These are phyloP conservation scores for Benincasa hispida DNA, from an alignment of 306 rosid genomes.

Conservation along the genomic window DNA sequence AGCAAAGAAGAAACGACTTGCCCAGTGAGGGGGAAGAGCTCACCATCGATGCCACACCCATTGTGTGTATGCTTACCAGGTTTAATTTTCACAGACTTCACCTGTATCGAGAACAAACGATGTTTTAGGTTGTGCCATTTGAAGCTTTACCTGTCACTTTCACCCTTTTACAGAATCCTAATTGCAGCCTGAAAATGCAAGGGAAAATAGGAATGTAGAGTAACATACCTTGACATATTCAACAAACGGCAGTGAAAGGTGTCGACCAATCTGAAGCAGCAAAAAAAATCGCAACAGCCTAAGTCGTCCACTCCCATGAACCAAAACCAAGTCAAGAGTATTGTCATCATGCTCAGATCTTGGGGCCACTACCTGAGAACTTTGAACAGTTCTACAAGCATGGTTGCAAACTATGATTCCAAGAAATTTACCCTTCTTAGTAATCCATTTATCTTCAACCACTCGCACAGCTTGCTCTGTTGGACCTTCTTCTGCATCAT, in stretches of 20 bases:
- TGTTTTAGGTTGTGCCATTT: not conserved
- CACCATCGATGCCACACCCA: slow-evolving; percentile 98
- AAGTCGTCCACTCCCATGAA: slow-evolving; percentile 83
- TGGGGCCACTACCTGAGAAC: slow-evolving; percentile 95
- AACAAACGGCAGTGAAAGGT: slow-evolving; percentile 88
- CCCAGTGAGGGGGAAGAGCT: slow-evolving; percentile 77
- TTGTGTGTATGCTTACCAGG: slow-evolving; percentile 76
- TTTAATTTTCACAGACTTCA: slow-evolving; percentile 77
- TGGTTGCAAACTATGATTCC: slow-evolving; percentile 96
- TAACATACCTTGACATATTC: slow-evolving; percentile 76
- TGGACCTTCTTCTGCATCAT: slow-evolving; percentile 43
- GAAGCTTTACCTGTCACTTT: not conserved
- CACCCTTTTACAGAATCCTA: not conserved
- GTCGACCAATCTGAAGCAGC: slow-evolving; percentile 89
- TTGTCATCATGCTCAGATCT: slow-evolving; percentile 77
- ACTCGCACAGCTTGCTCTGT: slow-evolving; percentile 42
- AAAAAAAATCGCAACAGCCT: slow-evolving; percentile 80
- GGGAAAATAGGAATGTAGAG: not conserved
- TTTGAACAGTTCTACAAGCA: slow-evolving; percentile 93
- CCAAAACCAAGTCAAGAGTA: slow-evolving; percentile 72
- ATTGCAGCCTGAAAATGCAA: not conserved
- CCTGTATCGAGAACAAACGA: slow-evolving; percentile 35
- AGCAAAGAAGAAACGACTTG: slow-evolving; percentile 75
- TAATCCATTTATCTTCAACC: slow-evolving; percentile 69
- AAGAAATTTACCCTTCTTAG: slow-evolving; percentile 66